Conservation (phyloP, 208 protist genomes). For the Phytomonas serpens region DNA sequence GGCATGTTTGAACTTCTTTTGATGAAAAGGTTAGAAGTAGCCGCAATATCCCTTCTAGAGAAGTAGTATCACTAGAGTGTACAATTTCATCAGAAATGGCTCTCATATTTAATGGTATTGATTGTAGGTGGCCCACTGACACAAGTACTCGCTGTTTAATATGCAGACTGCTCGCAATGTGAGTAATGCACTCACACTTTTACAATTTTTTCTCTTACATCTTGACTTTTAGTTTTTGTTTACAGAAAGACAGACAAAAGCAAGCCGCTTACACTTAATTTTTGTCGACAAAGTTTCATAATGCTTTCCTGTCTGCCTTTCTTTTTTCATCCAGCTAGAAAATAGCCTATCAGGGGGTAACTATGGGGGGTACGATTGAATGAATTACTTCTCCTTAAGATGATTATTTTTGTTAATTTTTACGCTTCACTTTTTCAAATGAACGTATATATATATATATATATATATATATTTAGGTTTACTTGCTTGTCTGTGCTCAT, state of each 20-base stretch:
- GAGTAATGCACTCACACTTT: slow-evolving; percentile 4
- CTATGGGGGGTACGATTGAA: not conserved
- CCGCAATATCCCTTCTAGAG: not conserved
- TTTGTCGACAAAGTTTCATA: not conserved
- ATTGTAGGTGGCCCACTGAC: not conserved
- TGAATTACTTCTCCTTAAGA: not conserved
- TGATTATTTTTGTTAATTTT: not conserved
- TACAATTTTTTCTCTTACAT: slow-evolving; percentile 7
- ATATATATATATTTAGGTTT: not conserved
- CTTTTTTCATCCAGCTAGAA: not conserved
- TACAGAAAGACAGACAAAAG: not conserved
- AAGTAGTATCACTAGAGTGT: not conserved
- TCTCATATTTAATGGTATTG: not conserved
- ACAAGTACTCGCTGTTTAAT: not conserved
- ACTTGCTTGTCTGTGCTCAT: not conserved
- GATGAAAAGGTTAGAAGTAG: not conserved
- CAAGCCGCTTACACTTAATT: not conserved
- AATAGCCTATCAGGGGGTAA: not conserved
- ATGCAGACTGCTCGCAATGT: not conserved
- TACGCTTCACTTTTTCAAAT: not conserved
- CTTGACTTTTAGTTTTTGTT: not conserved
- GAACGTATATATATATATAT: not conserved
- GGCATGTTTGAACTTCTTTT: slow-evolving; percentile 16
- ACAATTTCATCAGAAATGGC: not conserved
- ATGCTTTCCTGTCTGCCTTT: not conserved